These are phyloP conservation scores for Tetradesmus lagerheimii DNA, from an alignment of 139 green algal species.

Conservation along the genomic window DNA sequence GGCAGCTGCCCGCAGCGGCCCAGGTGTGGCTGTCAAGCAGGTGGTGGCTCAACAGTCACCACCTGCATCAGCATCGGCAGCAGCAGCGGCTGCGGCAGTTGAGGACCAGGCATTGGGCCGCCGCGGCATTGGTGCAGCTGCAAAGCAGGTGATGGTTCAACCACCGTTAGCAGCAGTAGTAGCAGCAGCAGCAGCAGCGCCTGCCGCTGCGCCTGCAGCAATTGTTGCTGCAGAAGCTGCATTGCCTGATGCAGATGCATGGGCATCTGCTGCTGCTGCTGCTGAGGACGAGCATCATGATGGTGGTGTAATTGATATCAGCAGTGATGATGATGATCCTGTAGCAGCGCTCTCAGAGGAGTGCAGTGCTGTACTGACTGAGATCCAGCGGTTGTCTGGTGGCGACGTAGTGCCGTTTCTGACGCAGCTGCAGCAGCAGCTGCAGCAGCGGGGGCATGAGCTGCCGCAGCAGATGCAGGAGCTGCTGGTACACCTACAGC, in stretches of 20 bases:
- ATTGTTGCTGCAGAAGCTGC: neutral
- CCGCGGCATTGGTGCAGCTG: no score
- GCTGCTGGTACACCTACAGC: neutral
- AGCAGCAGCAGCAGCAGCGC: neutral
- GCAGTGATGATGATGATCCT: neutral
- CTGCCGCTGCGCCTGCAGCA: neutral
- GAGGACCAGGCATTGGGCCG: no score
- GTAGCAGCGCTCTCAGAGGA: neutral
- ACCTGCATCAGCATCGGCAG: neutral
- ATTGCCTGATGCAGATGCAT: neutral
- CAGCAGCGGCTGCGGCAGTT: neutral
- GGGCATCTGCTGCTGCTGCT: neutral
- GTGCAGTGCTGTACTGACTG: neutral
- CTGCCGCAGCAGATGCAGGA: neutral
- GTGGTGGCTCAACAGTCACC: neutral
- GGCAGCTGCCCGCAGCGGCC: no score
- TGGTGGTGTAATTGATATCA: no score
- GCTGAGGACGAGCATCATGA: neutral
- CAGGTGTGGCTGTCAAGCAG: neutral
- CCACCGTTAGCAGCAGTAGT: neutral
- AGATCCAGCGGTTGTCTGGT: neutral
- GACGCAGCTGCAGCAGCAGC: neutral
- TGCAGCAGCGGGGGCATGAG: neutral
- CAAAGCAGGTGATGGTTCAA: no score
- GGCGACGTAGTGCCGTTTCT: neutral